phyloP scores from a whole-genome alignment of 1,139 yeast genomes.

The Sugiyamaella japonica region DNA sequence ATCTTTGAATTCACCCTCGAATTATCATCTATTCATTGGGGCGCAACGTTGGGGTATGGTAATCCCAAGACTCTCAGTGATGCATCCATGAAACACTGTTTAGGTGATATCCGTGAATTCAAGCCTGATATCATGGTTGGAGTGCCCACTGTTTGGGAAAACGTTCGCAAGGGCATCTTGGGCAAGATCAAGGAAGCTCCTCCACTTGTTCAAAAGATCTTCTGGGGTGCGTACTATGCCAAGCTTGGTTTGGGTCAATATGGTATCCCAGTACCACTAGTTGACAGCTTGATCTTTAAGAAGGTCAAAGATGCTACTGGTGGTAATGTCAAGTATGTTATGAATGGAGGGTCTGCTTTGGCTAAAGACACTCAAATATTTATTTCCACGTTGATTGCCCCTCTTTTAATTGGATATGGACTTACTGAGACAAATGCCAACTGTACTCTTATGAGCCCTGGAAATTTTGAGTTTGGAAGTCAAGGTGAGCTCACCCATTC shows the following conservation, averaged over 20 bases:
- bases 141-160: slow-evolving; percentile 99
- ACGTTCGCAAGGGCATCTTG: slow-evolving; percentile 87
- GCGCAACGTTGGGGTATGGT: slow-evolving; percentile 86
- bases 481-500: slow-evolving; percentile 85
- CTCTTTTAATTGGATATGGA: slow-evolving; percentile 95
- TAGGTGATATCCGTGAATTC: slow-evolving; percentile 84
- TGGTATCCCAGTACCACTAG: slow-evolving; percentile 69
- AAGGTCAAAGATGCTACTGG: slow-evolving; percentile 95
- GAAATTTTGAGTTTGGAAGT: slow-evolving; percentile 65
- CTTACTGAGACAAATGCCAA: slow-evolving; percentile 96
- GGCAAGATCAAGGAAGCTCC: slow-evolving; percentile 72
- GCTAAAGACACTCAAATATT: slow-evolving; percentile 85
- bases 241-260: slow-evolving; percentile 61
- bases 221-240: slow-evolving; percentile 85
- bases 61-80: slow-evolving; percentile 89
- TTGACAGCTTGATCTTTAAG: slow-evolving; percentile 73
- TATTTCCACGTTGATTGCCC: slow-evolving; percentile 72
- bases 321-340: slow-evolving; percentile 68
- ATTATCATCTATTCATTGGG: slow-evolving; percentile 81
- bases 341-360: slow-evolving; percentile 95
- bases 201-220: slow-evolving; percentile 67
- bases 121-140: slow-evolving; percentile 96
- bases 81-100: slow-evolving; percentile 75
- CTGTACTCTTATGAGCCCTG: slow-evolving; percentile 67
- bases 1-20: slow-evolving; percentile 92